Evolutionary conservation across 192 early-diverging fungal species (phyloP).

Genomic region (Phycomyces blakesleeanus): DNA sequence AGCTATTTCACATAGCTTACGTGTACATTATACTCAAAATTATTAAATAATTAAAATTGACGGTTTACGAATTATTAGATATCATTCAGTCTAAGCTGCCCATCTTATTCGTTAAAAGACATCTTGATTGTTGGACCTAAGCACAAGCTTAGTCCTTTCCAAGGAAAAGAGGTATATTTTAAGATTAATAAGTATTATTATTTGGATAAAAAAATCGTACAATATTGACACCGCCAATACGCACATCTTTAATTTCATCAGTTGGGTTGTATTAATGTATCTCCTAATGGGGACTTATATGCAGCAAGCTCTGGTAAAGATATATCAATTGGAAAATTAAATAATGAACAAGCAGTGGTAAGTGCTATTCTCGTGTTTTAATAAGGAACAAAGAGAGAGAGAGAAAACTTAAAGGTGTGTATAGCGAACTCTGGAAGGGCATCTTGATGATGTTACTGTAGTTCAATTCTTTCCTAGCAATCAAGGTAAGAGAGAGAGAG

Average conservation of each 20-base stretch:
- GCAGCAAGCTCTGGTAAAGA: constrained; percentile 38
- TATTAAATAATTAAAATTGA: neutral
- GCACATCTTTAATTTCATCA: neutral
- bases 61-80: constrained; percentile 21
- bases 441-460: constrained; percentile 62
- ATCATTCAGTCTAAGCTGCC: constrained; percentile 39
- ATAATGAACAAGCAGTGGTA: constrained; percentile 39
- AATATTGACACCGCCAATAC: no score
- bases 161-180: constrained; percentile 8
- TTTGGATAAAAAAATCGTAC: no score
- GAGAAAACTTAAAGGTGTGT: neutral
- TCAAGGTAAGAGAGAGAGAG: constrained; percentile 51
- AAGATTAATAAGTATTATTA: neutral
- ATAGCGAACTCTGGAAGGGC: constrained; percentile 53
- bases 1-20: no score
- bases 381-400: neutral
- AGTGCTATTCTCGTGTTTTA: neutral
- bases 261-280: constrained; percentile 44
- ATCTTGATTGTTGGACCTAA: constrained; percentile 40
- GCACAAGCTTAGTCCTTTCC: constrained; percentile 14
- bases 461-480: constrained; percentile 74
- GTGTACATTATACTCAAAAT: neutral
- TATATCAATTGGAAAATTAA: constrained; percentile 38
- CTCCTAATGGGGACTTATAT: constrained; percentile 45
- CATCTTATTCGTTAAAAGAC: constrained; percentile 23